These are phyloP conservation scores for Typha latifolia DNA, from an alignment of 176 grass and related monocot species.

Conservation along the genomic window DNA sequence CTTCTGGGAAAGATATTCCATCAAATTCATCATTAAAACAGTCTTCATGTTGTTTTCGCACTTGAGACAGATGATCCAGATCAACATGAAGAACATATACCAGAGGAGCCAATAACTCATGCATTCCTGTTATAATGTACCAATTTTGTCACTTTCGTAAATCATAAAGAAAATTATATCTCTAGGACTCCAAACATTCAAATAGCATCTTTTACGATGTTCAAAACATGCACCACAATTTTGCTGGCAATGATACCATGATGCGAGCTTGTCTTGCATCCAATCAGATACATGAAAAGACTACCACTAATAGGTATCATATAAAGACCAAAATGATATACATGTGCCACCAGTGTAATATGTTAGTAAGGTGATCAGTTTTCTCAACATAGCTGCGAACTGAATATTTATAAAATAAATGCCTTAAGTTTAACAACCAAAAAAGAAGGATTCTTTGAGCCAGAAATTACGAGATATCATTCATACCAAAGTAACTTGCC, in stretches of 20 bases:
- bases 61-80: conserved; percentile 54
- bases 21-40: conserved; percentile 81
- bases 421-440: background rate
- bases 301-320: too few relatives aligned
- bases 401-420: background rate
- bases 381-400: too few relatives aligned
- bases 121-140: conserved; percentile 60
- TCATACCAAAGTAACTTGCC: conserved; percentile 32
- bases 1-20: conserved; percentile 47
- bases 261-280: too few relatives aligned
- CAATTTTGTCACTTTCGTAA: conserved; percentile 14
- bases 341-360: too few relatives aligned
- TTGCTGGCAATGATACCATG: too few relatives aligned
- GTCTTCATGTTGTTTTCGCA: conserved; percentile 64
- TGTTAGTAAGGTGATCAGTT: too few relatives aligned
- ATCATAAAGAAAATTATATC: background rate
- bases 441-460: background rate
- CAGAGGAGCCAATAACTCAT: conserved; percentile 86
- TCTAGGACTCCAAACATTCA: too few relatives aligned
- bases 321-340: too few relatives aligned
- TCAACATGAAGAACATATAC: conserved; percentile 94
- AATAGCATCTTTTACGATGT: too few relatives aligned
- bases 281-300: too few relatives aligned
- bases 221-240: too few relatives aligned
- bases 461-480: background rate